A percentile compares a stretch with the other conserved stretches of the same genome.
Conservation (phyloP, 108 stramenopile species). For the Pseudonitzschia pungens region DNA sequence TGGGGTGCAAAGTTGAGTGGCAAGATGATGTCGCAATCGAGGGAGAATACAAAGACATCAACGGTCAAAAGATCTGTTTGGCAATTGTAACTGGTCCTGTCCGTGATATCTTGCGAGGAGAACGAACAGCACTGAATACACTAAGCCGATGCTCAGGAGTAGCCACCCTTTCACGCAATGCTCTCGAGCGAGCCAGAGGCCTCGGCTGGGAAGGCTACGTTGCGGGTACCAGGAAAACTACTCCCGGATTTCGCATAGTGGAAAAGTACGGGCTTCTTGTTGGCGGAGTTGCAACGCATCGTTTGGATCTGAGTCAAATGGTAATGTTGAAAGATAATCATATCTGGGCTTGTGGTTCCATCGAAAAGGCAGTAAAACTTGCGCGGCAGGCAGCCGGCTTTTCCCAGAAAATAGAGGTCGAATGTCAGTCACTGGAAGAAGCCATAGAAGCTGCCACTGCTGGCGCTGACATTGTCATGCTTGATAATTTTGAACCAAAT, state of each 20-base stretch:
- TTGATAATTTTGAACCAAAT: constrained; percentile 95
- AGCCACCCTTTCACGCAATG: constrained; percentile 67
- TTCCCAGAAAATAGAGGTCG: constrained; percentile 98
- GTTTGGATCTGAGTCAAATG: constrained; percentile 97
- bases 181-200: constrained; percentile 36
- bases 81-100: constrained; percentile 91
- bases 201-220: constrained; percentile 90
- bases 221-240: constrained; percentile 98
- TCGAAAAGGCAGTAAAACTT: constrained; percentile 83
- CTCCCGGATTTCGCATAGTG: constrained; percentile 96
- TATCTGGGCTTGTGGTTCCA: constrained; percentile 90
- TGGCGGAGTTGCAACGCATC: constrained; percentile 94
- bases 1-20: constrained; percentile 88
- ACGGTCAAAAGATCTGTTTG: constrained; percentile 63
- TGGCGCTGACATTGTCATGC: constrained; percentile 95
- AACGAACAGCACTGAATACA: constrained; percentile 96
- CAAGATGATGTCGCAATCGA: constrained; percentile 62
- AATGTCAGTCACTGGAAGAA: constrained; percentile 87
- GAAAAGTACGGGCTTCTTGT: constrained; percentile 99
- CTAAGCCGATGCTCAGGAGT: constrained; percentile 95
- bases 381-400: constrained; percentile 92
- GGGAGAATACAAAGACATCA: constrained; percentile 42
- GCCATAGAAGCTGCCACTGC: constrained; percentile 91
- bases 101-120: constrained; percentile 88
- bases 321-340: constrained; percentile 99